phyloP scores from a whole-genome alignment of 2,329 filamentous ascomycete genomes.

The Colletotrichum echinochloae region DNA sequence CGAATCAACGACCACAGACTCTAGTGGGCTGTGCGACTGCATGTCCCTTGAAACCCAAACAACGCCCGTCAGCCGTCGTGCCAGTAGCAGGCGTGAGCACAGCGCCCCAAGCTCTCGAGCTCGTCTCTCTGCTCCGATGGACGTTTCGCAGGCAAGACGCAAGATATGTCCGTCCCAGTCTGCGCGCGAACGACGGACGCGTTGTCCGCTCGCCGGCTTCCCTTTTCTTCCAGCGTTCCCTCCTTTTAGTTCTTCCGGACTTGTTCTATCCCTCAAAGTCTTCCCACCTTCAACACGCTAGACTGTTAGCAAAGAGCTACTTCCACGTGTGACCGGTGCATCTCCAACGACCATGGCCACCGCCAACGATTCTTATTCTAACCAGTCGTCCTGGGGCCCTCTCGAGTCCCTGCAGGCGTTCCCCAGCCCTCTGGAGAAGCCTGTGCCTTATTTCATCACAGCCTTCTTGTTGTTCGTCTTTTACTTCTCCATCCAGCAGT shows the following conservation, averaged over 20 bases:
- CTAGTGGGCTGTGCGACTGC: slow-evolving; percentile 32
- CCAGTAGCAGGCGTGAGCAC: slow-evolving; percentile 7
- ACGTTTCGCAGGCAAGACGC: slow-evolving; percentile 28
- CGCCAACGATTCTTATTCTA: slow-evolving; percentile 32
- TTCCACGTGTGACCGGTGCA: slow-evolving; percentile 7
- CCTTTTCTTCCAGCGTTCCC: slow-evolving; percentile 36
- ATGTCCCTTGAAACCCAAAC: slow-evolving; percentile 38
- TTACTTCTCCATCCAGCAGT: slow-evolving; percentile 34
- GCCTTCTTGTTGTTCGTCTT: slow-evolving; percentile 33
- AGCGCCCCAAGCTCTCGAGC: slow-evolving; percentile 35
- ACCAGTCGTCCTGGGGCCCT: slow-evolving; percentile 29
- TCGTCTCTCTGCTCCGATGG: slow-evolving; percentile 23
- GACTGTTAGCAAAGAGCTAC: neutral
- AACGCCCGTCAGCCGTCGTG: slow-evolving; percentile 34
- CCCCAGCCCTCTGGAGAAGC: slow-evolving; percentile 33
- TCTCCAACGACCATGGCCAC: slow-evolving; percentile 31
- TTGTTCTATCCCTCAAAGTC: neutral
- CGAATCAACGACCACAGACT: slow-evolving; percentile 22
- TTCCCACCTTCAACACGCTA: slow-evolving; percentile 2
- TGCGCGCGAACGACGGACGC: slow-evolving; percentile 16
- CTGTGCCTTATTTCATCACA: slow-evolving; percentile 36
- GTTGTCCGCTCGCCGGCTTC: slow-evolving; percentile 29
- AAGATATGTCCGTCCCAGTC: slow-evolving; percentile 37
- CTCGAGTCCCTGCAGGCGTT: slow-evolving; percentile 35
- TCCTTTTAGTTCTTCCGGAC: neutral